Percentiles rank a stretch among this genome's conserved stretches.
Conservation (phyloP, 208 protist genomes). For the Trypanosoma congolense region DNA sequence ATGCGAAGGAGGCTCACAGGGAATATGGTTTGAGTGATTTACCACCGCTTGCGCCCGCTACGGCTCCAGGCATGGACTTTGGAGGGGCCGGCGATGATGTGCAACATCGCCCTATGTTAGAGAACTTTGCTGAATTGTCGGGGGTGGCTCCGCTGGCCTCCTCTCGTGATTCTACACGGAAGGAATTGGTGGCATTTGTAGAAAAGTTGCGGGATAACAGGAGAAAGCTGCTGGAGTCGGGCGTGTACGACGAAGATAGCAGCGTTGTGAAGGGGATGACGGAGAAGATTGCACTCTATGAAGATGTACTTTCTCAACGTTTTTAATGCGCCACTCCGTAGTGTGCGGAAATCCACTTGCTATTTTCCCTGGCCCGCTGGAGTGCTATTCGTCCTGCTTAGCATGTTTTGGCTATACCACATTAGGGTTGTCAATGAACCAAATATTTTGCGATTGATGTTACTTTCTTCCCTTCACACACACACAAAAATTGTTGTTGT, state of each 20-base stretch:
- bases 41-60: slow-evolving; percentile 19
- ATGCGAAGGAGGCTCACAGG: neutral
- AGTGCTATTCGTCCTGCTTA: too few relatives aligned
- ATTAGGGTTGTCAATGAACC: too few relatives aligned
- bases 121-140: slow-evolving; percentile 47
- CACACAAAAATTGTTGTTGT: too few relatives aligned
- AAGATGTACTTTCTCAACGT: slow-evolving; percentile 47
- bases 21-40: neutral
- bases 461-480: too few relatives aligned
- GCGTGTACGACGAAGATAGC: slow-evolving; percentile 66
- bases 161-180: slow-evolving; percentile 29
- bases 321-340: slow-evolving; percentile 18
- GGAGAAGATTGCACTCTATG: slow-evolving; percentile 84
- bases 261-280: slow-evolving; percentile 72
- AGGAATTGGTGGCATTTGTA: slow-evolving; percentile 77
- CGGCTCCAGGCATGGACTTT: neutral
- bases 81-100: slow-evolving; percentile 1
- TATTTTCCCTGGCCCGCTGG: too few relatives aligned
- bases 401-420: too few relatives aligned
- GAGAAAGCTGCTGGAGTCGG: slow-evolving; percentile 73
- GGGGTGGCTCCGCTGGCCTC: slow-evolving; percentile 9
- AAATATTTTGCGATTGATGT: too few relatives aligned
- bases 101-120: slow-evolving; percentile 22
- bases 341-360: too few relatives aligned
- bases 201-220: slow-evolving; percentile 73